Percentiles rank a stretch among this genome's conserved stretches.
phyloP scores from a whole-genome alignment of 495 filamentous ascomycete species.

The Mytilinidion resinicola region DNA sequence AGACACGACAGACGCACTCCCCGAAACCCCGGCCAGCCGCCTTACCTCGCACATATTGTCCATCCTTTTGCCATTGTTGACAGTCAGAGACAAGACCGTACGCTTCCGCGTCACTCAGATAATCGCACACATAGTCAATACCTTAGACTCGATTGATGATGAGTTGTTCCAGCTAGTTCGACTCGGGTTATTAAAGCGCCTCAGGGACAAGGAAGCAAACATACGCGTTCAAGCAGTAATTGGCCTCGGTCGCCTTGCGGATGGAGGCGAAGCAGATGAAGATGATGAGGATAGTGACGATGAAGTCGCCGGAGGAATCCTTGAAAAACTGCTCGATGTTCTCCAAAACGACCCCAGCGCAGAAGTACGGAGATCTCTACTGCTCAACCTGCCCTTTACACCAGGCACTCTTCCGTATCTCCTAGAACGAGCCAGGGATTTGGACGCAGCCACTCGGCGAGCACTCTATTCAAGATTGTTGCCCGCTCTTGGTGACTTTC shows the following conservation, averaged over 20 bases:
- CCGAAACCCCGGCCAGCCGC: conserved; percentile 75
- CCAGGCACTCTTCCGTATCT: conserved; percentile 81
- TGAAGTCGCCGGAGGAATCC: conserved; percentile 49
- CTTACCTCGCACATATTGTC: conserved; percentile 67
- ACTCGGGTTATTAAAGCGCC: conserved; percentile 68
- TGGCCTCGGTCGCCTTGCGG: conserved; percentile 75
- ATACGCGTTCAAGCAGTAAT: conserved; percentile 92
- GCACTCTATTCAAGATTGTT: conserved; percentile 83
- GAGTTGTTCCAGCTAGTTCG: conserved; percentile 78
- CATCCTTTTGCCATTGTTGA: conserved; percentile 61
- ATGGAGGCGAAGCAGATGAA: conserved; percentile 53
- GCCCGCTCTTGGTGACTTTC: conserved; percentile 89
- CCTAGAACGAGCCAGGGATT: conserved; percentile 82
- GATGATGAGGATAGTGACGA: conserved; percentile 53
- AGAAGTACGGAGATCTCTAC: conserved; percentile 79
- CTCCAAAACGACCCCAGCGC: conserved; percentile 92
- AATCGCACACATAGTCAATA: conserved; percentile 81
- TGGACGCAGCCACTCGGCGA: conserved; percentile 73
- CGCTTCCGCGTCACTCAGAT: conserved; percentile 87
- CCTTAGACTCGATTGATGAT: conserved; percentile 81
- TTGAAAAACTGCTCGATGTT: conserved; percentile 81
- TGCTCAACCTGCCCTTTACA: conserved; percentile 80
- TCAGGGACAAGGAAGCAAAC: conserved; percentile 86
- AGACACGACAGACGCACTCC: conserved; percentile 54
- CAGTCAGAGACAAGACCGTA: conserved; percentile 83